Evolutionary conservation across 345 rosid genomes (phyloP), one percentile per base, ranked within the genome.

Genomic region (Anastatica hierochuntica): DNA sequence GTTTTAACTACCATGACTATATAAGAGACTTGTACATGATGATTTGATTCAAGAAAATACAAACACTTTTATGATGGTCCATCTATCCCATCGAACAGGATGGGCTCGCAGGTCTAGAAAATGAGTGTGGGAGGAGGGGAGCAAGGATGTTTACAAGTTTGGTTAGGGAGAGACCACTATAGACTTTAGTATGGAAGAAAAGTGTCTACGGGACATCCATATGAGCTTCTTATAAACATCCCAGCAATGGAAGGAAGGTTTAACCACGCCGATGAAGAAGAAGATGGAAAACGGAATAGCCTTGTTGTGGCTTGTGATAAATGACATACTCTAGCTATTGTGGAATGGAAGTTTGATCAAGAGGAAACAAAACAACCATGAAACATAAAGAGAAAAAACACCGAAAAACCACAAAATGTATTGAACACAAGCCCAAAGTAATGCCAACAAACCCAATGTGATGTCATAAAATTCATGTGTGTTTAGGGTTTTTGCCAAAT

Each of bases 91-190:
- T n/a, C n/a, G n/a, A n/a, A n/a, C n/a, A n/a, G n/a, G n/a, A n/a
- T n/a, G n/a, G n/a, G n/a, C n/a, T n/a, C n/a, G n/a, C n/a, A n/a
- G n/a, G n/a, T n/a, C n/a, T n/a, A n/a, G n/a, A n/a, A n/a, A n/a
- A n/a, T n/a, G n/a, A n/a, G n/a, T n/a, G n/a, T n/a, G n/a, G n/a
- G n/a, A n/a, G n/a, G n/a, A n/a, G n/a, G n/a, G n/a, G n/a, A n/a
- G n/a, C n/a, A n/a, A n/a, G n/a, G n/a, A n/a, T n/a, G n/a, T n/a
- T n/a, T n/a, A 42, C 62, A 72, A 92, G 99, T 88, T 94, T 57
- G 99, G 99, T 19, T 74, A 96, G 43, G 99, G 99, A n/a, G n/a
- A 14, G 99, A 94, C 70, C 99, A 94, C 7, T 96, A 97, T 17
- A 77, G 99, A 6, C 90, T 88, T 4, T 97, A 96, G 21, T 79